A percentile compares a stretch with the other conserved stretches of the same genome.
Evolutionary conservation across 352 stramenopile genomes (phyloP).

Genomic region (Phytophthora nicotianae): DNA sequence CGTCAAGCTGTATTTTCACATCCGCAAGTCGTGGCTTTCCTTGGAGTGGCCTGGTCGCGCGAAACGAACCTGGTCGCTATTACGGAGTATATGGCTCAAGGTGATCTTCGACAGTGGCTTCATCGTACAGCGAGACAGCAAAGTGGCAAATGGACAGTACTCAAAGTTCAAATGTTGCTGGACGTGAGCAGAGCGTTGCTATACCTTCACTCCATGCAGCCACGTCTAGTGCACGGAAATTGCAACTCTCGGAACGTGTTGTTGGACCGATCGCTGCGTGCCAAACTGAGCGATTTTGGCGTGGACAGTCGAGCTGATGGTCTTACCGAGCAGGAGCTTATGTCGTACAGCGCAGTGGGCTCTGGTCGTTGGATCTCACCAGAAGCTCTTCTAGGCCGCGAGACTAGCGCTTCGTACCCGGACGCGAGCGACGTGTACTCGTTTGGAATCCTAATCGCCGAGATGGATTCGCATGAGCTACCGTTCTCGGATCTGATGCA

Average conservation of each 20-base stretch:
- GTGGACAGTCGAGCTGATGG: constrained; percentile 47
- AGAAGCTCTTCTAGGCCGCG: constrained; percentile 62
- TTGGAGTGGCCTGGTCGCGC: constrained; percentile 73
- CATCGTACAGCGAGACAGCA: constrained; percentile 48
- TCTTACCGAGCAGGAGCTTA: constrained; percentile 62
- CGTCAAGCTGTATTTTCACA: constrained; percentile 67
- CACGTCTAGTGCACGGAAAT: constrained; percentile 61
- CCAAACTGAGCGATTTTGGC: constrained; percentile 76
- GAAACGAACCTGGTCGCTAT: constrained; percentile 70
- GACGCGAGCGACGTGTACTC: constrained; percentile 72
- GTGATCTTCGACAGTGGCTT: constrained; percentile 74
- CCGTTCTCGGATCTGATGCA: constrained; percentile 77
- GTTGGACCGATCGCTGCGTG: constrained; percentile 56
- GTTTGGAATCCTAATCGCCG: constrained; percentile 69
- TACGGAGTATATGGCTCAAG: constrained; percentile 76
- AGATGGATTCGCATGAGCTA: constrained; percentile 74
- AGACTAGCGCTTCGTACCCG: constrained; percentile 44
- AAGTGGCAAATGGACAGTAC: constrained; percentile 51
- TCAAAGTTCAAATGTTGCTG: constrained; percentile 67
- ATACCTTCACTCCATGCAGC: constrained; percentile 72
- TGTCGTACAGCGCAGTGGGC: constrained; percentile 69
- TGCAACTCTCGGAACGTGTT: constrained; percentile 74
- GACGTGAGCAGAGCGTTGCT: constrained; percentile 68
- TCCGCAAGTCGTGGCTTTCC: constrained; percentile 67
- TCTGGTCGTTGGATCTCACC: constrained; percentile 75